phyloP scores from a whole-genome alignment of 2,329 filamentous ascomycete species.

The Fusarium begoniae region DNA sequence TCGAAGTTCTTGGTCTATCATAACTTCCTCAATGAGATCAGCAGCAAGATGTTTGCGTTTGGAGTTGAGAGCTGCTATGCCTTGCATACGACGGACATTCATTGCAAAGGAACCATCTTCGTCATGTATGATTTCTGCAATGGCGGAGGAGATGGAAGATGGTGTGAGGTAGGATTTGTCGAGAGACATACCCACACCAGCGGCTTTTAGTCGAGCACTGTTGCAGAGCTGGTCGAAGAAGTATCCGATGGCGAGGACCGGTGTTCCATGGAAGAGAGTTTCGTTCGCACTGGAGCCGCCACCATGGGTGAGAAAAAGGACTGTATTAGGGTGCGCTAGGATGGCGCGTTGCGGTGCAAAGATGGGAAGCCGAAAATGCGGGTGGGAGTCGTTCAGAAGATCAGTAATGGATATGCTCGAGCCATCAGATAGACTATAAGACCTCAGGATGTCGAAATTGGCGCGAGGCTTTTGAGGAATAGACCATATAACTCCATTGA shows the following conservation, averaged over 20 bases:
- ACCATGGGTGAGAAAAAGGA: conserved; percentile 53
- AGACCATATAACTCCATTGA: conserved; percentile 55
- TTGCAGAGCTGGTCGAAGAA: conserved; percentile 56
- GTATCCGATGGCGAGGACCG: conserved; percentile 49
- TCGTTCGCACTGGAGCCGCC: conserved; percentile 55
- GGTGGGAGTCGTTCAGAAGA: conserved; percentile 44
- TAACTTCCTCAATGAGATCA: conserved; percentile 54
- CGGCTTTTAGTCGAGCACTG: conserved; percentile 46
- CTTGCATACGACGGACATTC: conserved; percentile 50
- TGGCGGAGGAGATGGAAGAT: conserved; percentile 44
- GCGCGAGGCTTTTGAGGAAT: conserved; percentile 38
- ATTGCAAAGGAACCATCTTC: conserved; percentile 41
- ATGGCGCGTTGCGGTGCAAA: conserved; percentile 55
- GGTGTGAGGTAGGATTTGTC: conserved; percentile 50
- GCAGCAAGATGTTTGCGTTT: conserved; percentile 51
- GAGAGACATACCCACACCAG: conserved; percentile 48
- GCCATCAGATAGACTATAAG: conserved; percentile 19
- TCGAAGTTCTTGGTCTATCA: conserved; percentile 48
- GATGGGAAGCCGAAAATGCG: conserved; percentile 43
- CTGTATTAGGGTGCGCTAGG: conserved; percentile 46
- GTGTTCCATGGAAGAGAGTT: conserved; percentile 50
- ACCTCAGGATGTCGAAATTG: conserved; percentile 32
- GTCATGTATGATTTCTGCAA: conserved; percentile 43
- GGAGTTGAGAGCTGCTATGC: conserved; percentile 50
- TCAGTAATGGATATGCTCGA: conserved; percentile 4